Conservation (phyloP, 1,139 yeast genomes). For the Sugiyamaella sp. region DNA sequence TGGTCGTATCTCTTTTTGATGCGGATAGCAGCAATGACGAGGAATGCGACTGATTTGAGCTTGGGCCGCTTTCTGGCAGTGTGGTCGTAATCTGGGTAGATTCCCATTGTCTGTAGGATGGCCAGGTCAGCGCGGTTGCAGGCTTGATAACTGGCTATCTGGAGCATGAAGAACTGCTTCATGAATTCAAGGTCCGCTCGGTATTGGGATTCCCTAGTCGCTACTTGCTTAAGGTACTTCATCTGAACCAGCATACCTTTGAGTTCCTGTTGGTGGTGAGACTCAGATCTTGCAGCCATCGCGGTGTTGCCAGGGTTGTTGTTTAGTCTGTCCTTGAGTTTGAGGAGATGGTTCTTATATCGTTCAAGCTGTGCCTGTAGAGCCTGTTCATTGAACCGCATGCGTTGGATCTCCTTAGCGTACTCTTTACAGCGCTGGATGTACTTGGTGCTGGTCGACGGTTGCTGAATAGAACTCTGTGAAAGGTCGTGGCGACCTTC, state of each 20-base stretch:
- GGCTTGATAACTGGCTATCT: slow-evolving; percentile 51
- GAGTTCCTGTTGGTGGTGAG: slow-evolving; percentile 21
- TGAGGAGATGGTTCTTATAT: slow-evolving; percentile 23
- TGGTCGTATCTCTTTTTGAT: slow-evolving; percentile 43
- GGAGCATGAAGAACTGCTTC: slow-evolving; percentile 52
- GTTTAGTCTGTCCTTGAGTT: slow-evolving; percentile 30
- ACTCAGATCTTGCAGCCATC: slow-evolving; percentile 16
- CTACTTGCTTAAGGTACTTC: slow-evolving; percentile 30
- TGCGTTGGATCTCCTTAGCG: slow-evolving; percentile 3
- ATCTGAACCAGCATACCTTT: slow-evolving; percentile 30
- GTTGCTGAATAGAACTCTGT: slow-evolving; percentile 1
- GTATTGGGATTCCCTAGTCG: slow-evolving; percentile 40
- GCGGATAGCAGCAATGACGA: slow-evolving; percentile 60
- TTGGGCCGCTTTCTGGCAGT: slow-evolving; percentile 25
- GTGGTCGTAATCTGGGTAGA: slow-evolving; percentile 52
- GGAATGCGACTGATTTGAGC: slow-evolving; percentile 48
- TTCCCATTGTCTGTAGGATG: slow-evolving; percentile 52
- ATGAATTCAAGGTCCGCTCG: slow-evolving; percentile 56
- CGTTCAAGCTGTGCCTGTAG: slow-evolving; percentile 9
- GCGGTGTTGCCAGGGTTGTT: slow-evolving; percentile 8
- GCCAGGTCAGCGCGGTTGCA: slow-evolving; percentile 49
- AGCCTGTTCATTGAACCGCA: slow-evolving; percentile 9
- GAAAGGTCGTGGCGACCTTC: slow-evolving; percentile 5
- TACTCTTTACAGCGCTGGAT: slow-evolving; percentile 16
- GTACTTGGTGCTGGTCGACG: neutral